phyloP scores from a whole-genome alignment of 2,329 filamentous ascomycete species.

The Aspergillus floridensis region DNA sequence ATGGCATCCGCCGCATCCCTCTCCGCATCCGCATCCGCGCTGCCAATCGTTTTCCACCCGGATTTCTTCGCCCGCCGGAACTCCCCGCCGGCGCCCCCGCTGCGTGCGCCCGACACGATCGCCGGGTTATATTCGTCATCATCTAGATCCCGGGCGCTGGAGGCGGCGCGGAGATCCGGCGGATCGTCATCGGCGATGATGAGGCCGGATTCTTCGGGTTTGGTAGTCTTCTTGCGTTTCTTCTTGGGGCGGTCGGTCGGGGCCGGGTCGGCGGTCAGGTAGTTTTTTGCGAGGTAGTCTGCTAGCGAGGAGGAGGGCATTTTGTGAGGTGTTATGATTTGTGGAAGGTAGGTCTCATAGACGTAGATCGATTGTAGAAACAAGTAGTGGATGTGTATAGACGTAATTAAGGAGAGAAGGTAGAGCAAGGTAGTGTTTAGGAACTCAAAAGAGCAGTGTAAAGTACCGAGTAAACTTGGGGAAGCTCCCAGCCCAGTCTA shows the following conservation, averaged over 20 bases:
- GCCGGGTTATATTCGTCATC: slow-evolving; percentile 40
- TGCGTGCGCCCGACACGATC: slow-evolving; percentile 21
- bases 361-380: background rate
- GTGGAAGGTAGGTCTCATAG: background rate
- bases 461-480: background rate
- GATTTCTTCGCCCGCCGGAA: slow-evolving; percentile 76
- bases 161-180: slow-evolving; percentile 32
- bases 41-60: slow-evolving; percentile 71
- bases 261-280: slow-evolving; percentile 66
- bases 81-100: slow-evolving; percentile 20
- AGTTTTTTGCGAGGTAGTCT: slow-evolving; percentile 86
- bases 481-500: background rate
- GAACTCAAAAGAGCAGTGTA: too few relatives aligned
- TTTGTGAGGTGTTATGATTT: slow-evolving; percentile 27
- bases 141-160: slow-evolving; percentile 19
- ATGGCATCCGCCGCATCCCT: slow-evolving; percentile 20
- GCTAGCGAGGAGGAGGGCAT: slow-evolving; percentile 60
- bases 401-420: background rate
- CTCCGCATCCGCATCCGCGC: slow-evolving; percentile 20
- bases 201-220: slow-evolving; percentile 43
- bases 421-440: background rate
- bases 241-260: slow-evolving; percentile 51
- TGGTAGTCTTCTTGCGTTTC: slow-evolving; percentile 55
- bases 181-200: slow-evolving; percentile 45
- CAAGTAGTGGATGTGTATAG: background rate